These are phyloP conservation scores for Hysterium pulicare DNA, from an alignment of 2,329 filamentous ascomycete genomes.

Conservation along the genomic window DNA sequence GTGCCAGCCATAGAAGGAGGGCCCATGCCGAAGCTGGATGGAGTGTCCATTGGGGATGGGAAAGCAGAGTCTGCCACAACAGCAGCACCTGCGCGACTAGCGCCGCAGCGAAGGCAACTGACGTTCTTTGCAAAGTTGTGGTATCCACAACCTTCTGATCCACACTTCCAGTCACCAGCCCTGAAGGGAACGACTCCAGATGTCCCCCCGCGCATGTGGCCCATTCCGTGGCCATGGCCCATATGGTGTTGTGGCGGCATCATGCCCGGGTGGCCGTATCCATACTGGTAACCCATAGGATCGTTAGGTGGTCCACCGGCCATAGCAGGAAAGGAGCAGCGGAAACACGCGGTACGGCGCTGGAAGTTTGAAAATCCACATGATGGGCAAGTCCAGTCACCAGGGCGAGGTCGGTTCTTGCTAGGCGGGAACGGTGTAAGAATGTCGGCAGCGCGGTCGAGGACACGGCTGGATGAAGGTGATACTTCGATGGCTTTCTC, in stretches of 20 bases:
- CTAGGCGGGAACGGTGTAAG: conserved; percentile 96
- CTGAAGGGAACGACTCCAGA: conserved; percentile 92
- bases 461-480: conserved; percentile 91
- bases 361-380: conserved; percentile 99
- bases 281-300: conserved; percentile 62
- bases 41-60: conserved; percentile 83
- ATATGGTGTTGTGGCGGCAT: conserved; percentile 64
- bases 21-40: conserved; percentile 79
- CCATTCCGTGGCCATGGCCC: conserved; percentile 52
- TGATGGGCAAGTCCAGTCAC: conserved; percentile 98
- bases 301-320: conserved; percentile 70
- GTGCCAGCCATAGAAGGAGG: conserved; percentile 81
- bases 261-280: conserved; percentile 60
- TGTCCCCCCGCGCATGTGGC: conserved; percentile 69
- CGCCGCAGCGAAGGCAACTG: conserved; percentile 92
- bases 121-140: conserved; percentile 99
- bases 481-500: conserved; percentile 99
- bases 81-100: conserved; percentile 87
- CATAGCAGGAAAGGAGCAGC: conserved; percentile 97
- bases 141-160: conserved; percentile 93
- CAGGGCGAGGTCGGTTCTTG: conserved; percentile 95
- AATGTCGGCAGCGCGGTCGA: conserved; percentile 93
- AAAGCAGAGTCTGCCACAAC: conserved; percentile 93
- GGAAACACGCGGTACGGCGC: conserved; percentile 95
- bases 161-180: conserved; percentile 98